Percentiles rank a stretch among this genome's conserved stretches.
These are phyloP conservation scores for Neonectria punicea DNA, from an alignment of 2,329 filamentous ascomycete species.

Conservation along the genomic window DNA sequence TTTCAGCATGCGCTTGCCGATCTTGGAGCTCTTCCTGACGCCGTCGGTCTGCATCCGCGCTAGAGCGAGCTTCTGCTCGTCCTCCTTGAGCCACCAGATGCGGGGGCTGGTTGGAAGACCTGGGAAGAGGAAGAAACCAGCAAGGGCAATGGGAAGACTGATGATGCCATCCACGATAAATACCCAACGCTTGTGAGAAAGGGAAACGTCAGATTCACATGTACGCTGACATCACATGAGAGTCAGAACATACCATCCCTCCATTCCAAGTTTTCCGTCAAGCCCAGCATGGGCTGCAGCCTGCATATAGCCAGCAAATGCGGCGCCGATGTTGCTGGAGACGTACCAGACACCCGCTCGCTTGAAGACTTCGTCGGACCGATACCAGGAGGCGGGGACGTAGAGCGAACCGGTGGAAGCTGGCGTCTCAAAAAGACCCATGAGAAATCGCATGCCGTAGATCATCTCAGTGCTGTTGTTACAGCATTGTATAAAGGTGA, in stretches of 20 bases:
- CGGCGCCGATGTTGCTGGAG: slow-evolving; percentile 29
- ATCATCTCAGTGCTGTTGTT: slow-evolving; percentile 25
- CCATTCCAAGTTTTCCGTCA: slow-evolving; percentile 26
- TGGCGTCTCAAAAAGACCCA: slow-evolving; percentile 36
- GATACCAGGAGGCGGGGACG: slow-evolving; percentile 49
- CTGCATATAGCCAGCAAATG: slow-evolving; percentile 34
- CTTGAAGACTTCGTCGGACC: slow-evolving; percentile 55
- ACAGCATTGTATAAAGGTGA: slow-evolving; percentile 21
- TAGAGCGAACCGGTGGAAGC: slow-evolving; percentile 41
- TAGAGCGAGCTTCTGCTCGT: slow-evolving; percentile 39
- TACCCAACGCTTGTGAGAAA: slow-evolving; percentile 42
- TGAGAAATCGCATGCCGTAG: slow-evolving; percentile 30
- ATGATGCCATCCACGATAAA: slow-evolving; percentile 51
- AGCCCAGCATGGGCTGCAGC: slow-evolving; percentile 31
- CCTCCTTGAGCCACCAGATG: slow-evolving; percentile 41
- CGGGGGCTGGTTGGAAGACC: slow-evolving; percentile 39
- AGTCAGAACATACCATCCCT: slow-evolving; percentile 27
- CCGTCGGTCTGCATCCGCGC: slow-evolving; percentile 39
- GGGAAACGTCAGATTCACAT: background rate
- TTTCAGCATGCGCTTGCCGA: slow-evolving; percentile 40
- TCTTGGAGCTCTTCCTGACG: slow-evolving; percentile 35
- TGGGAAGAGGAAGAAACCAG: slow-evolving; percentile 44
- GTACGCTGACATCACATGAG: too few relatives aligned
- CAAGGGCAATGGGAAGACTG: slow-evolving; percentile 42
- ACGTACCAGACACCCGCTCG: slow-evolving; percentile 61